Evolutionary conservation across 2,329 filamentous ascomycete species (phyloP).

Genomic region (Exophiala oligosperma): DNA sequence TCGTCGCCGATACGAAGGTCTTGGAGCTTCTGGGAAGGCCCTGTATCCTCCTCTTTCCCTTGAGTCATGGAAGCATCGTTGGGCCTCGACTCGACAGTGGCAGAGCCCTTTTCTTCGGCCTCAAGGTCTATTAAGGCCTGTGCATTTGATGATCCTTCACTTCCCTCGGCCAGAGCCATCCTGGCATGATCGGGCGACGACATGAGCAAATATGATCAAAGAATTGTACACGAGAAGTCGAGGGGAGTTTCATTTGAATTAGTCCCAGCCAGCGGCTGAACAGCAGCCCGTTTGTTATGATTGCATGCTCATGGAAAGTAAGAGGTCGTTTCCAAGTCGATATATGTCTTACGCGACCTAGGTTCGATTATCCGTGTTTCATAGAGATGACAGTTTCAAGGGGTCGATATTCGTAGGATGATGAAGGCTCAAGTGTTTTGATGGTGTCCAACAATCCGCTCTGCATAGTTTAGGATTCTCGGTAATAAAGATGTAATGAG

Average conservation of each 20-base stretch:
- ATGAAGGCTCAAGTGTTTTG: neutral
- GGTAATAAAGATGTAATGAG: neutral
- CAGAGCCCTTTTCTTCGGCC: neutral
- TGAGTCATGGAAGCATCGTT: neutral
- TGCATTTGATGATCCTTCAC: no score
- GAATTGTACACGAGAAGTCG: neutral
- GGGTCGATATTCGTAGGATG: neutral
- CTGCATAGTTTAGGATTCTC: neutral
- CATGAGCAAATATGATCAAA: conserved; percentile 8
- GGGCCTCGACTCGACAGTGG: neutral
- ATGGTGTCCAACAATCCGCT: neutral
- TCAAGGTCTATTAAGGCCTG: conserved; percentile 14
- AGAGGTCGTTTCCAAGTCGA: neutral
- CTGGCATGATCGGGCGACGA: conserved; percentile 18
- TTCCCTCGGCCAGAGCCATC: conserved; percentile 11
- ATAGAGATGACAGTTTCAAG: neutral
- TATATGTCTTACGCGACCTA: no score
- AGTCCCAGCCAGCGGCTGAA: neutral
- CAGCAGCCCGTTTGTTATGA: neutral
- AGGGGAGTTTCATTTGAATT: neutral
- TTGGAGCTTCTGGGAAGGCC: conserved; percentile 4
- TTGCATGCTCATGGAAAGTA: neutral
- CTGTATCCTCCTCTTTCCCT: conserved; percentile 2
- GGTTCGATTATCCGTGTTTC: neutral
- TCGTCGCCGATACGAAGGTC: conserved; percentile 7